Evolutionary conservation across 2,329 filamentous ascomycete genomes (phyloP).

Genomic region (Stachybotrys elegans): DNA sequence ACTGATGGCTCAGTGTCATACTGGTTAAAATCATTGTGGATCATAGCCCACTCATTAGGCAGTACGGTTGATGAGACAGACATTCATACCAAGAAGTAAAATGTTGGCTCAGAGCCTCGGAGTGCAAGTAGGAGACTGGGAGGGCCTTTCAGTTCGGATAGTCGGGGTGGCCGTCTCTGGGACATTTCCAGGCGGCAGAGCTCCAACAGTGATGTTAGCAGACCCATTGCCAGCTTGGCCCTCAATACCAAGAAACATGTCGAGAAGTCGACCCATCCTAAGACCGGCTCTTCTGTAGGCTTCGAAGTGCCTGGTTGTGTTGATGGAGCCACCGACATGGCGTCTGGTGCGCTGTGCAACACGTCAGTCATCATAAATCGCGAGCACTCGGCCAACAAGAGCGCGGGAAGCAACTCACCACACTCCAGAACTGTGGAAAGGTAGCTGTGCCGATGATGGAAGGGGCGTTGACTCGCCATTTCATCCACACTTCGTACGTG

Average conservation of each 20-base stretch:
- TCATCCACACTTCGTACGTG: constrained; percentile 23
- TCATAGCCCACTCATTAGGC: too few species aligned
- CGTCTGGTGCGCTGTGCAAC: constrained; percentile 6
- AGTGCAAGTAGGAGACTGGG: constrained; percentile 1
- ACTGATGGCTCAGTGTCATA: too few species aligned
- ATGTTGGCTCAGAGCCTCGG: constrained; percentile 1
- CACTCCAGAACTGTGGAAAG: constrained; percentile 43
- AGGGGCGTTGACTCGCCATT: constrained; percentile 27
- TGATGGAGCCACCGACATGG: constrained; percentile 7
- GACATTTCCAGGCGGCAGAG: constrained; percentile 1
- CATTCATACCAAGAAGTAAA: too few species aligned
- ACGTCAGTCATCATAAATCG: too few species aligned
- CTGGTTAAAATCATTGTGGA: too few species aligned
- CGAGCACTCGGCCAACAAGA: too few species aligned
- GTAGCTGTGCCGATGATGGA: constrained; percentile 37
- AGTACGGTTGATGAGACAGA: too few species aligned
- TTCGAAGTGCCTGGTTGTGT: constrained; percentile 5
- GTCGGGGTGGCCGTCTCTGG: constrained; percentile 5
- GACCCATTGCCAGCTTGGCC: constrained; percentile 5
- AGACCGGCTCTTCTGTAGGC: constrained; percentile 1
- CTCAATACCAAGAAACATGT: constrained; percentile 6
- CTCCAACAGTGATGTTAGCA: constrained; percentile 6
- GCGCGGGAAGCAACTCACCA: too few species aligned
- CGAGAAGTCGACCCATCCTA: constrained; percentile 2
- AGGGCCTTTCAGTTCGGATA: constrained; percentile 4